Conservation (phyloP, 2,329 filamentous ascomycete genomes). For the Diplocarpon rosae region DNA sequence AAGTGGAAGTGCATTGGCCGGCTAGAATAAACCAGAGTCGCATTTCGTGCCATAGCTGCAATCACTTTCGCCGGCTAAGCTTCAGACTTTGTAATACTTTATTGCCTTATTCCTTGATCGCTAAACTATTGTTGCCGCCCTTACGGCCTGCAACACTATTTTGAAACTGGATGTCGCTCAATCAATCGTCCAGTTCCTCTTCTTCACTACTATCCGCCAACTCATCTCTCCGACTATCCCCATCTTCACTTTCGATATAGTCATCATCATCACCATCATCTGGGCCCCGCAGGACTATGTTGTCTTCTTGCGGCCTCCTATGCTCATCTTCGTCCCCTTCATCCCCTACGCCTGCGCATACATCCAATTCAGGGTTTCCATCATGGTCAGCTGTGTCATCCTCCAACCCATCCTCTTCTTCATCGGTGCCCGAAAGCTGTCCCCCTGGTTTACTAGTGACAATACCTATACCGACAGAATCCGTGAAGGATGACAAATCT, state of each 20-base stretch:
- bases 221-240: background rate
- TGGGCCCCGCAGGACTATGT: background rate
- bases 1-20: too few relatives aligned
- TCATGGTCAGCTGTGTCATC: background rate
- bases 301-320: background rate
- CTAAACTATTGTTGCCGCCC: too few relatives aligned
- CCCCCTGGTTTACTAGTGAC: background rate
- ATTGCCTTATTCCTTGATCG: too few relatives aligned
- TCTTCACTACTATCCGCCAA: background rate
- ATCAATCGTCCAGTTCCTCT: background rate
- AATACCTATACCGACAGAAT: background rate
- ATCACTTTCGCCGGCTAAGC: too few relatives aligned
- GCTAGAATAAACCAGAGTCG: too few relatives aligned
- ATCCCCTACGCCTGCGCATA: background rate
- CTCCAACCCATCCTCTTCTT: background rate
- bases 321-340: background rate
- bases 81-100: too few relatives aligned
- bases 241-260: background rate
- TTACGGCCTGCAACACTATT: too few relatives aligned
- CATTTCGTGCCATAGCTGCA: too few relatives aligned
- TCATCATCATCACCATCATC: background rate
- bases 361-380: background rate
- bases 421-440: background rate
- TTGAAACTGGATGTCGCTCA: too few relatives aligned
- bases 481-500: background rate